Evolutionary conservation across 2,329 filamentous ascomycete genomes (phyloP), one percentile per base, ranked within the genome.

Genomic region (Fusarium citri): DNA sequence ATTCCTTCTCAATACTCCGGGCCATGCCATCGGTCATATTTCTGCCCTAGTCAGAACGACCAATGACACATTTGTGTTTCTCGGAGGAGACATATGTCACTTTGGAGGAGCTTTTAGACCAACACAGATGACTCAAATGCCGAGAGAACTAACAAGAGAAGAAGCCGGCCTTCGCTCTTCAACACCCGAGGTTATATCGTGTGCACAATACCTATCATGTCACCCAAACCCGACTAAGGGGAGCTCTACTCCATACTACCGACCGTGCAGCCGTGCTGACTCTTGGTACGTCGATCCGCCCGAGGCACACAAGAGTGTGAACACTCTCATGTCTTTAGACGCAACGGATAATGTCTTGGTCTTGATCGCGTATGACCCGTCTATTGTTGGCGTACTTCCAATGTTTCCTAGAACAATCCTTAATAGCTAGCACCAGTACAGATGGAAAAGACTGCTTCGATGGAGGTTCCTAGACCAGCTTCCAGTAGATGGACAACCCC

Each of bases 71-170:
- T 85, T 83, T 56, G 69, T 84, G 8, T 78, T 84, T 48, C 76
- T 84, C 67, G 82, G 80, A 8, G 83, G 76, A 5, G 83, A 86
- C 60, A 75, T 78, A 16, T 80, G 79, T 20, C 82, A 85, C 70
- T 81, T 81, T 56, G 72, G 74, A 6, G 81, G 82, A 40, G 74
- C 76, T 46, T 72, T 82, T 30, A 74, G 81, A 12, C 81, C 80
- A 4, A 79, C 74, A 12, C 28, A 55, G 23, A 78, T 78, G 43
- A 58, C 76, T 2, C 80, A 79, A 6, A 58, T 72, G 64, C 55
- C 56, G 7, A 6, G 26, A 3, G 12, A 56, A 11, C 20, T 61
- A 14, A 57, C 26, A 16, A 55, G 41, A 31, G 50, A 48, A 34
- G 42, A 60, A 14, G 34, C 50, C 26, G 50, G 42, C 8, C 31